Percentiles rank a stretch among this genome's conserved stretches.
phyloP scores from a whole-genome alignment of 2,329 filamentous ascomycete genomes.

The Hansfordia pulvinata region DNA sequence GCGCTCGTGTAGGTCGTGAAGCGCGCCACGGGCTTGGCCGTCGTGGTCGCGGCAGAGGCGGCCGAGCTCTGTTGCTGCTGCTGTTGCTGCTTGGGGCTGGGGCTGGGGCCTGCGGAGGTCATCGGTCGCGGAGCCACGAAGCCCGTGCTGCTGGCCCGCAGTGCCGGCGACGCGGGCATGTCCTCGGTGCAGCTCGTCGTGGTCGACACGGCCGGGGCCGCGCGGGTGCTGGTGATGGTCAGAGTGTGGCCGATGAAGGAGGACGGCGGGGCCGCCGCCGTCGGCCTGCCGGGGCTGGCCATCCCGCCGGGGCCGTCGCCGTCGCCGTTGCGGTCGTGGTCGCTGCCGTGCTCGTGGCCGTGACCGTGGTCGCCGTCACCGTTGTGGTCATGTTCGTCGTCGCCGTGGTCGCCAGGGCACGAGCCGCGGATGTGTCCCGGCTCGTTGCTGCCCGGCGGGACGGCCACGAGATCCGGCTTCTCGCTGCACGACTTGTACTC shows the following conservation, averaged over 20 bases:
- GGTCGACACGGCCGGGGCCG: not conserved
- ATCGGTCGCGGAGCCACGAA: no score
- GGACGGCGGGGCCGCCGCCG: not conserved
- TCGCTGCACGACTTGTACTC: constrained; percentile 12
- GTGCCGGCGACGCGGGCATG: no score
- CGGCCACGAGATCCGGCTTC: constrained; percentile 11
- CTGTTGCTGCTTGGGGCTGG: no score
- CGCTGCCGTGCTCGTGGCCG: constrained; percentile 1
- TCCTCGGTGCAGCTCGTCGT: not conserved
- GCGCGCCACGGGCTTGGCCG: no score
- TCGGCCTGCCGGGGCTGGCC: not conserved
- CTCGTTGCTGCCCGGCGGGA: constrained; percentile 12
- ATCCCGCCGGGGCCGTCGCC: not conserved
- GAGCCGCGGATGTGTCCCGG: constrained; percentile 12
- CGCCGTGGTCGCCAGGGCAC: constrained; percentile 5
- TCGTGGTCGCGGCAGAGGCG: no score
- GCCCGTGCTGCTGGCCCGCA: no score
- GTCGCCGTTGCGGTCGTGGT: constrained; percentile 1
- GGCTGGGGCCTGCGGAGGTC: no score
- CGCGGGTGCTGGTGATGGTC: not conserved
- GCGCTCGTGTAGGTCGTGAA: no score
- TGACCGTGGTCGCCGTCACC: not conserved
- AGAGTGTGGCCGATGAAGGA: not conserved
- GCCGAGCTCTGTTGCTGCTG: no score
- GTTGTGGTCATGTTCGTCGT: constrained; percentile 1